Base-by-base conservation (phyloP, 2,329 filamentous ascomycete genomes). In the Acrodontium crateriforme region DNA sequence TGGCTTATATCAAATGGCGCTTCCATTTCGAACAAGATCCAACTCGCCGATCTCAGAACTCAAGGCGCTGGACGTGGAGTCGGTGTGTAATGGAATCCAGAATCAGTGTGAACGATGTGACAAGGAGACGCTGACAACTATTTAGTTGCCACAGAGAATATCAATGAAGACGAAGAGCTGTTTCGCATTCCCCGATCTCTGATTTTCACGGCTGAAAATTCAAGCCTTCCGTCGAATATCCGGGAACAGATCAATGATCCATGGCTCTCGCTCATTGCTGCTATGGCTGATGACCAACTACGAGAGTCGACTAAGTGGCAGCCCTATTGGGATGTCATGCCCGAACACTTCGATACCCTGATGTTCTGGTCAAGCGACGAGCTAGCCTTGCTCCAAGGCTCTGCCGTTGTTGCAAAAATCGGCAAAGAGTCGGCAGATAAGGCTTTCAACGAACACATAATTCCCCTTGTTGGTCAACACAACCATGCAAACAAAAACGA, bases 321-420 rank as follows among this genome's bases (percentile, higher is more conserved):
- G 38, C 65, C 74, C 0, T 93, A 93, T 53, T 74, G 92, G 40
- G 65, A 74, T 32, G 62, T 92, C 12, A 63, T 93, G 4, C 83
- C 83, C 3, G 49, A 50, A 29, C 46, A 57, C 1, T 93, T 93
- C 47, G 71, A 89, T 50, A 91, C 82, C 2, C 67, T 87, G 39
- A 93, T 94, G 79, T 93, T 85, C 57, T 94, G 85, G 85, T 61
- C 68, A 2, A 59, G 67, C 1, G 56, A 61, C 1, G 83, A 93
- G 50, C 62, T 93, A 3, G 56, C 60, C 1, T 65, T 77, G 44
- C 67, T 93, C 6, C 76, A 87, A 55, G 79, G 76, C 11, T 85
- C 80, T 47, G 70, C 80, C 1, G 70, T 89, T n/a, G 52, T 74
- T 3, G 56, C 67, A 36, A 87, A 84, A 50, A 78, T 93, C 38